phyloP scores from a whole-genome alignment of 305 asterid species.

The Striga hermonthica region DNA sequence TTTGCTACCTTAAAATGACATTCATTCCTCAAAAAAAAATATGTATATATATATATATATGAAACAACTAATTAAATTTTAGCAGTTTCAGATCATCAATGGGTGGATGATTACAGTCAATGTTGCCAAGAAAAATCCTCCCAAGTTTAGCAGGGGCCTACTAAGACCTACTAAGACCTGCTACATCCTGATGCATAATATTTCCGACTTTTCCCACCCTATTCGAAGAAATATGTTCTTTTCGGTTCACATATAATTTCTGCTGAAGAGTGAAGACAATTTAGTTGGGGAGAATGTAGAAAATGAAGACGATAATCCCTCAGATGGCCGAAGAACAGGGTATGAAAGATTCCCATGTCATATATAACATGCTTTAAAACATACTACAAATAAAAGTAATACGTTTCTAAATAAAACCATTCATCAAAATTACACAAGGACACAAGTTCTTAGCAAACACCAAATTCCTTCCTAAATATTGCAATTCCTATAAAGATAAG shows the following conservation, averaged over 20 bases:
- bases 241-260: too few species aligned
- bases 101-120: conserved; percentile 98
- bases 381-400: too few species aligned
- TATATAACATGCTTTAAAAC: not conserved
- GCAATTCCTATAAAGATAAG: too few species aligned
- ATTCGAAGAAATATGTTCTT: not conserved
- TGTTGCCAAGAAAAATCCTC: conserved; percentile 71
- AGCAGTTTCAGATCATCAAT: conserved; percentile 67
- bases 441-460: too few species aligned
- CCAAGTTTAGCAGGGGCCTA: conserved; percentile 52
- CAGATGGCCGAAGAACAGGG: conserved; percentile 78
- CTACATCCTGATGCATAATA: conserved; percentile 31
- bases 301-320: conserved; percentile 61
- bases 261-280: too few species aligned
- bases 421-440: too few species aligned
- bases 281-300: conserved; percentile 50
- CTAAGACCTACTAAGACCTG: conserved; percentile 40
- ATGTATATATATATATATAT: too few species aligned
- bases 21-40: not conserved
- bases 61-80: conserved; percentile 9
- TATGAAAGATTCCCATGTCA: conserved; percentile 33
- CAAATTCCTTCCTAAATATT: too few species aligned
- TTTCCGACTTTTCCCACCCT: not conserved
- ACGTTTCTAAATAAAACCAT: too few species aligned
- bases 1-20: not conserved